Base-by-base conservation (phyloP, 1,284 basidiomycete species). In the Neolentinus lepideus region DNA sequence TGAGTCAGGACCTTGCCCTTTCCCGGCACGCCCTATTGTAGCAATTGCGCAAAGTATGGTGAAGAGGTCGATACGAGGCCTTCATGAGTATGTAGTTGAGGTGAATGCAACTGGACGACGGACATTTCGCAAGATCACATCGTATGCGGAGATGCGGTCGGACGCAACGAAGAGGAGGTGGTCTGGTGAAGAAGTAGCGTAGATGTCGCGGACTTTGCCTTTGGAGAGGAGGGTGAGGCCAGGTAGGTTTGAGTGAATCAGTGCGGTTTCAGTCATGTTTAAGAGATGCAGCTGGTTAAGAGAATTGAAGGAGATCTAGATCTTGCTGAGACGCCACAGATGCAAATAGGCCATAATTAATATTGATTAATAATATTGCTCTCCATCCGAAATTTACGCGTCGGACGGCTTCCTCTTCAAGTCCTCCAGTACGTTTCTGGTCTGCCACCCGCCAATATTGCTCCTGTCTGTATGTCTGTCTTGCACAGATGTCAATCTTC, bases 141-240 rank as follows among this genome's bases (percentile, higher is more conserved):
- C 96, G 73, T 94, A 99, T 0, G 96, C 95, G 21, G 92, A 96
- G 67, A 98, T 97, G 59, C 97, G 80, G 74, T 99, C 97, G 14
- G 92, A 91, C 4, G 96, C 94, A 54, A 99, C 89, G 70, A 99
- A 98, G 56, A 99, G 80, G 26, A 98, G 80, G 61, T 84, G 80
- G 56, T 88, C 73, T 60, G 80, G 72, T 60, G 83, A 75, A 60
- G 90, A 81, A 11, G 80, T 85, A 50, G 79, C 72, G 71, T 97
- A 98, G 64, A 97, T 87, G 71, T 98, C 94, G 58, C 94, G 84
- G 29, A 98, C 94, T 79, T 98, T 98, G 57, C 94, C 94, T 68
- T 80, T 84, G 4, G 91, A 92, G 33, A 97, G 60, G 2, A 96
- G 76, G 52, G 68, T 74, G 51, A 90, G 74, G 31, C 67, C 74